A percentile compares a stretch with the other conserved stretches of the same genome.
These are phyloP conservation scores for Cladophialophora yegresii DNA, from an alignment of 2,329 filamentous ascomycete genomes.

Conservation along the genomic window DNA sequence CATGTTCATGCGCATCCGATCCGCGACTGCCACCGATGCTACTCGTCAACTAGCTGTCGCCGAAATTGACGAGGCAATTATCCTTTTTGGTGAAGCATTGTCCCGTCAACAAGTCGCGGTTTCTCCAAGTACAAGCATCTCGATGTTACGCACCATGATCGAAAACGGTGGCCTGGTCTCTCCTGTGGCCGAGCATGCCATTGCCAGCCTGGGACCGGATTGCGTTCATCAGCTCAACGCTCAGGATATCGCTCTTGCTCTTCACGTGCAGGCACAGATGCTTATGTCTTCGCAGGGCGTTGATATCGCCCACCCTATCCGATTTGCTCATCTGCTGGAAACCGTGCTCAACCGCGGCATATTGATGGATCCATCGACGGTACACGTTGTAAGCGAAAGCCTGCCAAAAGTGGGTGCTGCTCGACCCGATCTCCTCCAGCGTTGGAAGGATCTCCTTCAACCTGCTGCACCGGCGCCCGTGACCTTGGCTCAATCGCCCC, in stretches of 20 bases:
- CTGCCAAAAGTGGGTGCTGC: constrained; percentile 55
- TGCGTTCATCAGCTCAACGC: constrained; percentile 58
- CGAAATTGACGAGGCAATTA: constrained; percentile 82
- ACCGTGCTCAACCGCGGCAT: constrained; percentile 56
- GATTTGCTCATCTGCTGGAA: constrained; percentile 64
- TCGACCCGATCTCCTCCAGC: constrained; percentile 51
- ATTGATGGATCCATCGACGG: constrained; percentile 58
- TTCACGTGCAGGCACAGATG: constrained; percentile 61
- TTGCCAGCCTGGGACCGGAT: constrained; percentile 62
- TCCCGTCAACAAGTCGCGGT: constrained; percentile 55
- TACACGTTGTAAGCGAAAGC: constrained; percentile 60
- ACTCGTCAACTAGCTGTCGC: constrained; percentile 62
- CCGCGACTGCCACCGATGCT: constrained; percentile 52
- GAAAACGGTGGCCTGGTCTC: constrained; percentile 65
- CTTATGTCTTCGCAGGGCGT: constrained; percentile 45
- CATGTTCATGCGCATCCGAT: constrained; percentile 84
- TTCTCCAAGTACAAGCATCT: constrained; percentile 58
- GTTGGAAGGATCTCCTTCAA: constrained; percentile 60
- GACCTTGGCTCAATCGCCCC: constrained; percentile 42
- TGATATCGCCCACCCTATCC: constrained; percentile 60
- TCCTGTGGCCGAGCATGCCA: constrained; percentile 61
- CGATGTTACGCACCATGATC: constrained; percentile 64
- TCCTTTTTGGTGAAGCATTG: constrained; percentile 65
- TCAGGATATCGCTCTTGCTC: constrained; percentile 58
- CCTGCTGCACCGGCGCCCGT: constrained; percentile 43